Evolutionary conservation across 495 filamentous ascomycete genomes (phyloP).

Genomic region (Immersiella caudata): DNA sequence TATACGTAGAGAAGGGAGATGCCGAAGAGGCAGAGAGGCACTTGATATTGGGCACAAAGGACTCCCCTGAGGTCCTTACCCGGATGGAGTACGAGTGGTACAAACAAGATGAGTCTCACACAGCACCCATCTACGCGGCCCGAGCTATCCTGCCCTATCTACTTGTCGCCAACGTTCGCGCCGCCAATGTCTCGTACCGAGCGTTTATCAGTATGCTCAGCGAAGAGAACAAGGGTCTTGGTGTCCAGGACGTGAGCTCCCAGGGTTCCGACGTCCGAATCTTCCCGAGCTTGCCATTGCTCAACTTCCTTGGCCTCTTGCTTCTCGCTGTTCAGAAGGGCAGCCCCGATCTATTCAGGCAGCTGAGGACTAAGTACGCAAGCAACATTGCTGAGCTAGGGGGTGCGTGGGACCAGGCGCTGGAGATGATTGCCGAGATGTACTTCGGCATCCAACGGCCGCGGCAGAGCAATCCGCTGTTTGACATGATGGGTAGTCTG

Average conservation of each 20-base stretch:
- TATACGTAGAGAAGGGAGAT: conserved; percentile 89
- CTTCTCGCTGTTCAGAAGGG: conserved; percentile 83
- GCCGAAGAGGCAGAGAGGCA: conserved; percentile 89
- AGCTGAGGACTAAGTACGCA: conserved; percentile 80
- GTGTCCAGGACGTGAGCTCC: conserved; percentile 80
- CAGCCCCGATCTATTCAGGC: conserved; percentile 74
- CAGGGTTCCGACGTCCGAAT: conserved; percentile 73
- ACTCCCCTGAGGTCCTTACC: conserved; percentile 78
- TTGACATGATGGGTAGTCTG: conserved; percentile 98
- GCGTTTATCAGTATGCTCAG: conserved; percentile 76
- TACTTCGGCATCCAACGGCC: conserved; percentile 96
- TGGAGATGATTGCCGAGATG: conserved; percentile 89
- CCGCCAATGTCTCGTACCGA: conserved; percentile 78
- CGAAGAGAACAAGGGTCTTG: conserved; percentile 65
- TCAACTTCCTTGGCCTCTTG: conserved; percentile 89
- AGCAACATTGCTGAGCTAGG: conserved; percentile 70
- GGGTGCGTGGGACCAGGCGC: conserved; percentile 76
- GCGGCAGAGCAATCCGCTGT: conserved; percentile 80
- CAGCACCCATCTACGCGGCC: conserved; percentile 84
- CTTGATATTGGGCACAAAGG: conserved; percentile 84
- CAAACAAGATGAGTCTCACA: conserved; percentile 81
- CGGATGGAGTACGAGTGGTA: conserved; percentile 94
- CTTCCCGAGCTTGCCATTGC: conserved; percentile 82
- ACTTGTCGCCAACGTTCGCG: conserved; percentile 84
- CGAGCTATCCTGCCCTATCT: conserved; percentile 92